A percentile compares a stretch with the other conserved stretches of the same genome.
Conservation (phyloP, 169 alveolate species). For the Cryptosporidium xiaoi region DNA sequence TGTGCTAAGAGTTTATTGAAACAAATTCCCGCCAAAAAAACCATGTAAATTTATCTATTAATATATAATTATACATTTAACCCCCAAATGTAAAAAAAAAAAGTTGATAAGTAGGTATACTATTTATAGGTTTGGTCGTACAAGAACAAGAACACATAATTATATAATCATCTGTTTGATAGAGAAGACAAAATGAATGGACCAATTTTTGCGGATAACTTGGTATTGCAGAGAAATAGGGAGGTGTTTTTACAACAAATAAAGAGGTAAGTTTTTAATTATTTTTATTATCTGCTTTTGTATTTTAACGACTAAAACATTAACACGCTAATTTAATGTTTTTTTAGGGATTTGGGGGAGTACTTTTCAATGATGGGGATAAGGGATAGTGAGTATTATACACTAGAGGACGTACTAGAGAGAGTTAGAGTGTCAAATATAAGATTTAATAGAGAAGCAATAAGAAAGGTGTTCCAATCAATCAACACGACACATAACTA, state of each 20-base stretch:
- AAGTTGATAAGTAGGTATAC: too few relatives aligned
- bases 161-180: background rate
- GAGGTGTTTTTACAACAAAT: conserved; percentile 58
- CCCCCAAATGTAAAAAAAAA: too few relatives aligned
- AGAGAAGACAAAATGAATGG: conserved; percentile 11
- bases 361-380: conserved; percentile 64
- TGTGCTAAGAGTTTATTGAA: background rate
- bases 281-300: background rate
- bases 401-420: conserved; percentile 34
- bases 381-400: conserved; percentile 52
- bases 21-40: background rate
- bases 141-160: too few relatives aligned
- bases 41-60: too few relatives aligned
- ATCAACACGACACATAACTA: conserved; percentile 30
- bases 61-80: too few relatives aligned
- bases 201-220: conserved; percentile 23
- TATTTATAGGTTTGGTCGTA: too few relatives aligned
- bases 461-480: conserved; percentile 29
- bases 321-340: background rate
- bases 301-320: background rate
- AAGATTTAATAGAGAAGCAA: conserved; percentile 36
- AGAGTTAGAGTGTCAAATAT: conserved; percentile 23
- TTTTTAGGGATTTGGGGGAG: conserved; percentile 52
- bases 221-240: conserved; percentile 49
- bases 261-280: conserved; percentile 44